These are phyloP conservation scores for Nicotiana undulata DNA, from an alignment of 257 asterid species.

Conservation along the genomic window DNA sequence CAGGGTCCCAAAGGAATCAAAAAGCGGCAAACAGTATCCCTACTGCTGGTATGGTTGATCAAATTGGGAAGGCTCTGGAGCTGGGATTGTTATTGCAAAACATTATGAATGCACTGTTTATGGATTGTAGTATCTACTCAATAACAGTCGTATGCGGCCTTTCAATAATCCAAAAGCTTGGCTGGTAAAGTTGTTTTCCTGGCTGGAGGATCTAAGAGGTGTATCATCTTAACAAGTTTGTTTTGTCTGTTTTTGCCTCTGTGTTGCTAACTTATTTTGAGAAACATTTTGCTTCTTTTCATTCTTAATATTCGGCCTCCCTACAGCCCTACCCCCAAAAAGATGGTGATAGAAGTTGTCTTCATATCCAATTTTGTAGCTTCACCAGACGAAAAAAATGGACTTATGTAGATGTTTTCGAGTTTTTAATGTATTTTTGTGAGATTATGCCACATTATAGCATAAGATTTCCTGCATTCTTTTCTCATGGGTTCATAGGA, in stretches of 20 bases:
- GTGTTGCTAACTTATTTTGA: not conserved
- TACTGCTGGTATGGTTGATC: slow-evolving; percentile 36
- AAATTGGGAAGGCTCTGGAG: slow-evolving; percentile 54
- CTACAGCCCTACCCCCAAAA: not conserved
- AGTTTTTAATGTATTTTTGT: not conserved
- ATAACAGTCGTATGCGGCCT: slow-evolving; percentile 49
- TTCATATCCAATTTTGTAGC: not conserved
- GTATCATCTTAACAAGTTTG: not conserved
- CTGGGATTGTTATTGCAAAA: slow-evolving; percentile 41
- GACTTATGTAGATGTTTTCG: not conserved
- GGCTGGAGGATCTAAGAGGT: not conserved
- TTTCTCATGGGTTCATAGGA: not conserved
- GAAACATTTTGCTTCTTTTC: not conserved
- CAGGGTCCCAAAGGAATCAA: slow-evolving; percentile 14
- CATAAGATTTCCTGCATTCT: not conserved
- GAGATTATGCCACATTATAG: not conserved
- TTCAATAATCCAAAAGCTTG: slow-evolving; percentile 27
- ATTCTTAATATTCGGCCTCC: not conserved
- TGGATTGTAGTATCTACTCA: slow-evolving; percentile 63
- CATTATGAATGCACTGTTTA: slow-evolving; percentile 43
- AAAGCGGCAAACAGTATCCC: slow-evolving; percentile 20
- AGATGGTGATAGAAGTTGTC: not conserved
- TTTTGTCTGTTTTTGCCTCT: not conserved
- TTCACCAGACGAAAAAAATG: not conserved
- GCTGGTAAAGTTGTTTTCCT: slow-evolving; percentile 17